phyloP scores from a whole-genome alignment of 768 basidiomycete genomes.

The Termitomyces sp. region DNA sequence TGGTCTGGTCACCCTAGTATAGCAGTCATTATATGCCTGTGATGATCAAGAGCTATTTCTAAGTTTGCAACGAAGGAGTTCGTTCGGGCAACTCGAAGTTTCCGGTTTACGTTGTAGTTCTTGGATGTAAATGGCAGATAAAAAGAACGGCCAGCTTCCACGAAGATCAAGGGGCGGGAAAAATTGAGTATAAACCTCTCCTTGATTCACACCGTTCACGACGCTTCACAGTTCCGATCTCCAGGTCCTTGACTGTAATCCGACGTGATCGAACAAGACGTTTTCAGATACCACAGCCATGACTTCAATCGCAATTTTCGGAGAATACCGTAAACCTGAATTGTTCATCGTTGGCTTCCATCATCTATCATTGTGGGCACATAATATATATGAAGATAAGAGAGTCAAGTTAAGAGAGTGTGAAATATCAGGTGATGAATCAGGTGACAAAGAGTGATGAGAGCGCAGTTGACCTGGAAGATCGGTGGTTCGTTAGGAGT shows the following conservation, averaged over 20 bases:
- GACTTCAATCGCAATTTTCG: background rate
- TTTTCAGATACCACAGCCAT: background rate
- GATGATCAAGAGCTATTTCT: background rate
- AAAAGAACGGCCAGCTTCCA: background rate
- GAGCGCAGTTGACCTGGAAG: background rate
- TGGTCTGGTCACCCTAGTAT: background rate
- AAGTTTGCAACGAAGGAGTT: background rate
- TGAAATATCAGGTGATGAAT: background rate
- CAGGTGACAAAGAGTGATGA: background rate
- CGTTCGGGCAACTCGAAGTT: background rate
- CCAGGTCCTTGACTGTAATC: background rate
- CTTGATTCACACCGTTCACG: background rate
- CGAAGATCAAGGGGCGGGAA: background rate
- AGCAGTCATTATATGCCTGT: background rate
- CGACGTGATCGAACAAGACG: background rate
- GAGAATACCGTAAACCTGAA: background rate
- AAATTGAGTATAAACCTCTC: background rate
- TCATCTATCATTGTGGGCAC: background rate
- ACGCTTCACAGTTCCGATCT: background rate
- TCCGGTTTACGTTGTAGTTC: background rate
- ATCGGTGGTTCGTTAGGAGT: background rate
- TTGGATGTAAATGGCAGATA: background rate
- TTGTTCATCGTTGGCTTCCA: background rate
- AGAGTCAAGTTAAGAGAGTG: background rate
- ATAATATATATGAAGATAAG: background rate